Evolutionary conservation across 208 protist species (phyloP), one percentile per base, ranked within the genome.

Genomic region (Wallacemonas sp.): DNA sequence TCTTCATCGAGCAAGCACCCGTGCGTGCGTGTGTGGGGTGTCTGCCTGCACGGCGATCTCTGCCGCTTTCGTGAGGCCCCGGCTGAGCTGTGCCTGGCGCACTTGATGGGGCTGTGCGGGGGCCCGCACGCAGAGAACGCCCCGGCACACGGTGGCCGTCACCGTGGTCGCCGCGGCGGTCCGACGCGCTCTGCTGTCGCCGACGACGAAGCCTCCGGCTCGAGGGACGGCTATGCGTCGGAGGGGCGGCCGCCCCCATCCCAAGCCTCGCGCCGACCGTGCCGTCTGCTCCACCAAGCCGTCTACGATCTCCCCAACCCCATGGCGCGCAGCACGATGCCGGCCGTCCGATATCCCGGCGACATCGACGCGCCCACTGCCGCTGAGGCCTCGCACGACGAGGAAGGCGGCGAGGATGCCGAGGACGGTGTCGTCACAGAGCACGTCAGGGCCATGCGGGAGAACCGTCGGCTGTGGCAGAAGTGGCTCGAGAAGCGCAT

Each of bases 51-150:
- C 65, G 87, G 87, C 41, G 78, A 80, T 53, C 85, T 71, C 15
- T 94, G 87, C 53, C 59, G 81, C 26, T 94, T 91, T 62, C 76
- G 81, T 21, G 76, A 85, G 17, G 87, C 87, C 6, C 87, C 84
- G 10, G 73, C 66, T 15, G 82, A 90, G 21, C 38, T 94, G 27
- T 94, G 84, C 46, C 52, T 94, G 13, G 83, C 73, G 21, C 88
- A 87, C 59, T 42, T 94, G 42, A 91, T 94, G 85, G 87, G 87
- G 24, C 68, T 94, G 15, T 93, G 87, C 42, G 17, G 44, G 5
- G 72, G 75, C 0, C 55, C 70, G 45, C 52, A 66, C 50, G 27
- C 10, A 13, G 57, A 67, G 33, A 37, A 66, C 1, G 48, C 36
- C 1, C 1, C 22, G 27, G 48, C 17, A 34, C 32, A 39, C 2